Percentiles rank a stretch among this genome's conserved stretches.
These are phyloP conservation scores for Fusarium decemcellulare DNA, from an alignment of 2,329 filamentous ascomycete genomes.

Conservation along the genomic window DNA sequence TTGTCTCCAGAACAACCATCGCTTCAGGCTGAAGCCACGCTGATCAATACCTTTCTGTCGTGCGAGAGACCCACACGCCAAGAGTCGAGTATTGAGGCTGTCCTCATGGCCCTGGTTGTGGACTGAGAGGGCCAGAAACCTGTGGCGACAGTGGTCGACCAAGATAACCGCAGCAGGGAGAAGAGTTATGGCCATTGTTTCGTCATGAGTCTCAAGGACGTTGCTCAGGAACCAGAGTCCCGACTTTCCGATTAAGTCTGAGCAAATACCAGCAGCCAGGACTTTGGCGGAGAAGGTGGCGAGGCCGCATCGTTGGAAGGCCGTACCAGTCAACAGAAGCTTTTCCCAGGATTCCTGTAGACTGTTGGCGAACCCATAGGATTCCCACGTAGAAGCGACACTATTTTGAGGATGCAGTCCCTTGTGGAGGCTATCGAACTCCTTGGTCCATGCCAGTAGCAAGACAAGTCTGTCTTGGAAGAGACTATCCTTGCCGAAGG, in stretches of 20 bases:
- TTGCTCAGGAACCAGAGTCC: conserved; percentile 11
- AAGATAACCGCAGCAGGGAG: conserved; percentile 6
- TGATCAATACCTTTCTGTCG: background rate
- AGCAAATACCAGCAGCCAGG: background rate
- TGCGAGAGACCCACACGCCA: background rate
- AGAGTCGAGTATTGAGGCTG: fast-evolving
- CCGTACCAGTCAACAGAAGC: background rate
- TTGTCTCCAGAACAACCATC: conserved; percentile 13
- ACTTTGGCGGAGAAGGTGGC: conserved; percentile 16
- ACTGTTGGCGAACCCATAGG: conserved; percentile 8
- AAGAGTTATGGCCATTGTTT: background rate
- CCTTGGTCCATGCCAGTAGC: conserved; percentile 9
- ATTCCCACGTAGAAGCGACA: background rate
- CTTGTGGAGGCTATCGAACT: background rate
- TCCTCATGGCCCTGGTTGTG: background rate
- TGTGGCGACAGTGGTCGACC: conserved; percentile 2
- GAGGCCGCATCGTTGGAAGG: background rate
- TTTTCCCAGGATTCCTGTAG: conserved; percentile 11
- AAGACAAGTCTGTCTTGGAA: conserved; percentile 18
- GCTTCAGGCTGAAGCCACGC: background rate
- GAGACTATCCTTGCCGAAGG: background rate
- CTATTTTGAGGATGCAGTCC: background rate
- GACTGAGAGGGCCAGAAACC: background rate
- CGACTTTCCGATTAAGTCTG: background rate
- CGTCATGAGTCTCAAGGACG: background rate